Evolutionary conservation across 345 rosid genomes (phyloP).

Genomic region (Arabis hirsuta): DNA sequence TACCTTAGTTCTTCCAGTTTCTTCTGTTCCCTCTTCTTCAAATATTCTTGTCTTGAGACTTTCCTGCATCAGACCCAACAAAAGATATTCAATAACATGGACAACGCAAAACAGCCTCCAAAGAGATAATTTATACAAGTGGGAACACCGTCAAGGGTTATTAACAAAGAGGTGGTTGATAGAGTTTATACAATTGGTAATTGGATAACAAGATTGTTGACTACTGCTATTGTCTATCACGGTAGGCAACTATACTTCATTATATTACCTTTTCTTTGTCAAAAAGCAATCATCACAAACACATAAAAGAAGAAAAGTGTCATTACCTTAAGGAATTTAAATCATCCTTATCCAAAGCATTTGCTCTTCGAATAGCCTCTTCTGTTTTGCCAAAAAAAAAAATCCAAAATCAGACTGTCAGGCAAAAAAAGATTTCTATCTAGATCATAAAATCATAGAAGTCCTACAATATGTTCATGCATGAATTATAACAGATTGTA

Average conservation of each 20-base stretch:
- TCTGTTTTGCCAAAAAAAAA: slow-evolving; percentile 51
- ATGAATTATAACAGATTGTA: slow-evolving; percentile 43
- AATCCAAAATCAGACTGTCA: slow-evolving; percentile 18
- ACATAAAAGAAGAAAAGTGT: slow-evolving; percentile 17
- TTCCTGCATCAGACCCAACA: slow-evolving; percentile 56
- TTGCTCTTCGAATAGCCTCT: slow-evolving; percentile 74
- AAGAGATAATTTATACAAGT: slow-evolving; percentile 20
- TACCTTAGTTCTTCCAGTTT: slow-evolving; percentile 94
- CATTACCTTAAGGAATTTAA: slow-evolving; percentile 70
- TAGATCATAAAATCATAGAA: slow-evolving; percentile 12
- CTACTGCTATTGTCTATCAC: slow-evolving; percentile 17
- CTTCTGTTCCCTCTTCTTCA: slow-evolving; percentile 96
- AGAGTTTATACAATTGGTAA: slow-evolving; percentile 23
- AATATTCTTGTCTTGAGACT: slow-evolving; percentile 87
- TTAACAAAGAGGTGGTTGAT: slow-evolving; percentile 10
- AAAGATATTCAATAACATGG: slow-evolving; percentile 30
- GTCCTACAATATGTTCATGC: slow-evolving; percentile 10
- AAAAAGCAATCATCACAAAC: slow-evolving; percentile 19
- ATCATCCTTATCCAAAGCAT: slow-evolving; percentile 68
- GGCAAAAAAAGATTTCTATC: not conserved
- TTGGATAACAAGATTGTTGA: slow-evolving; percentile 6
- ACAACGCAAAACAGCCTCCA: slow-evolving; percentile 24
- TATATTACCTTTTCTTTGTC: not conserved
- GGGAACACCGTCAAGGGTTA: slow-evolving; percentile 12
- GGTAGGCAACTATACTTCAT: slow-evolving; percentile 32